phyloP scores from a whole-genome alignment of 139 green algal genomes.

The Astrephomene gubernaculifera region DNA sequence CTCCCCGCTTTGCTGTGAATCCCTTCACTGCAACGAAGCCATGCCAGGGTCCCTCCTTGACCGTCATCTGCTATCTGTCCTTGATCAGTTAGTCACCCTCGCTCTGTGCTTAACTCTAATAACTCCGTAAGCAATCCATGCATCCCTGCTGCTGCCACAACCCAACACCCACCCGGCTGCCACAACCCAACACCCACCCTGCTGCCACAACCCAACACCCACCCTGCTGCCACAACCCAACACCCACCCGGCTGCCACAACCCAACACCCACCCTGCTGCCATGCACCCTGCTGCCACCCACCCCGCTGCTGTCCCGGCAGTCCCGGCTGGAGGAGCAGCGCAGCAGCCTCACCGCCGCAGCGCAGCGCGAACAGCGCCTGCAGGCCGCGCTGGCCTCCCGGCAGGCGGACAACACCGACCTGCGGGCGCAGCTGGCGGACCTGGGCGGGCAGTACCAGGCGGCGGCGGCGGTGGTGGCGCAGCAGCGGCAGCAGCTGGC shows the following conservation, averaged over 20 bases:
- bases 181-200: background rate
- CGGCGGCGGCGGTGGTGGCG: conserved; percentile 1
- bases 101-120: too few relatives aligned
- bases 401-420: background rate
- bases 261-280: background rate
- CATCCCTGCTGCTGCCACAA: too few relatives aligned
- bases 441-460: conserved; percentile 20
- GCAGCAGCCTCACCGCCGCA: conserved; percentile 22
- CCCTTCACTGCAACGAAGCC: too few relatives aligned
- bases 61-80: too few relatives aligned
- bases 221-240: background rate
- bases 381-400: background rate
- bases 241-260: background rate
- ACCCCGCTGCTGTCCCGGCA: conserved; percentile 10
- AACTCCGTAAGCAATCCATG: too few relatives aligned
- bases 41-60: too few relatives aligned
- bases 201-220: background rate
- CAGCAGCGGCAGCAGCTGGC: background rate
- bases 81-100: too few relatives aligned
- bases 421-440: background rate
- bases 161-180: too few relatives aligned
- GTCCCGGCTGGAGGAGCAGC: conserved; percentile 51
- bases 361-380: background rate
- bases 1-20: too few relatives aligned
- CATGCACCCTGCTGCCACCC: background rate